These are phyloP conservation scores for Nakazawaea laoshanensis DNA, from an alignment of 805 yeast genomes.

Conservation along the genomic window DNA sequence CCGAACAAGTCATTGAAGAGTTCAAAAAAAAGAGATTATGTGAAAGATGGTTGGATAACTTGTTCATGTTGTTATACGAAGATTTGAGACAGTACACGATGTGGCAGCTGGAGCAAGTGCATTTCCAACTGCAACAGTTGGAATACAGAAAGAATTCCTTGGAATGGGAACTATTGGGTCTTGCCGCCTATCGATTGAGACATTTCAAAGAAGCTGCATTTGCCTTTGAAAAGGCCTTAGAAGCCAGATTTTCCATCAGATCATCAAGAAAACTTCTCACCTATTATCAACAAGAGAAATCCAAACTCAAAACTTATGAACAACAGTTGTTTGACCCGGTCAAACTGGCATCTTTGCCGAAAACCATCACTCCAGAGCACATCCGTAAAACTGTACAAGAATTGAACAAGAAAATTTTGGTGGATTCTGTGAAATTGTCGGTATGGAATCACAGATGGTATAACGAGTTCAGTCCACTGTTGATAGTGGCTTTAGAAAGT, in stretches of 20 bases:
- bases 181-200: slow-evolving; percentile 76
- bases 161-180: slow-evolving; percentile 92
- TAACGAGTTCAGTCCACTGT: slow-evolving; percentile 72
- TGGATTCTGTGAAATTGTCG: slow-evolving; percentile 63
- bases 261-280: slow-evolving; percentile 68
- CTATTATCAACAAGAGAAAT: slow-evolving; percentile 47
- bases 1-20: slow-evolving; percentile 22
- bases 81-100: slow-evolving; percentile 77
- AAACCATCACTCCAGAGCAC: slow-evolving; percentile 15
- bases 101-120: slow-evolving; percentile 90
- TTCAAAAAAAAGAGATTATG: slow-evolving; percentile 59
- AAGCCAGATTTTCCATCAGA: slow-evolving; percentile 70
- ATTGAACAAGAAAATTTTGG: slow-evolving; percentile 52
- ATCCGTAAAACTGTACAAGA: slow-evolving; percentile 27
- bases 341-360: slow-evolving; percentile 9
- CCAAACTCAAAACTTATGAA: slow-evolving; percentile 21
- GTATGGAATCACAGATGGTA: slow-evolving; percentile 99
- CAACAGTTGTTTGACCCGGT: slow-evolving; percentile 14
- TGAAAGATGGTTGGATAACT: slow-evolving; percentile 67
- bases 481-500: slow-evolving; percentile 47
- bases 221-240: slow-evolving; percentile 70
- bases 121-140: slow-evolving; percentile 81
- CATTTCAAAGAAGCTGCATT: slow-evolving; percentile 81
- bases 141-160: slow-evolving; percentile 67
- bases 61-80: slow-evolving; percentile 61